Base-by-base conservation (phyloP, 1,284 basidiomycete species). In the Rhodotorula sp. region DNA sequence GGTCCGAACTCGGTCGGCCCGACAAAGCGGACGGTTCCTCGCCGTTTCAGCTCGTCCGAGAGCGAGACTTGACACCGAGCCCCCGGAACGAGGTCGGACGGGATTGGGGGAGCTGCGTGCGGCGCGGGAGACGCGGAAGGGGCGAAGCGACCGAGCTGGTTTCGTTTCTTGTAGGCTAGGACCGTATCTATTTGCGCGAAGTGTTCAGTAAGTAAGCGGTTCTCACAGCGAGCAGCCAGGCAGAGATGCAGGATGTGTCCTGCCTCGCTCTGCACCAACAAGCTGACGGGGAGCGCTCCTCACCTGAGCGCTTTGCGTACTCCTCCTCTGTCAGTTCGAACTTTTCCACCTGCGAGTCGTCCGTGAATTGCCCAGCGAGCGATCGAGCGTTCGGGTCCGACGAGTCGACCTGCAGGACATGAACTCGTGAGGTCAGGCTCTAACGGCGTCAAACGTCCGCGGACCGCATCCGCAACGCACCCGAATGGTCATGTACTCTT, bases 141-240 rank as follows among this genome's bases (percentile, higher is more conserved):
- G 70, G 90, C 92, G 80, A 97, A 99, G 18, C 94, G 88, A 1
- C 96, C 96, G 43, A 99, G 87, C 82, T 92, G 91, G 83, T 96
- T 85, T 3, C 87, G 85, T 81, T 94, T 90, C 79, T 98, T 94
- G 84, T 92, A 97, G 1, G 91, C 89, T 23, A 93, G 86, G 18
- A 98, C 91, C 20, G 92, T 91, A 80, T 97, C 96, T 93, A 21
- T 43, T 20, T 52, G 8, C 34, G 43, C 31, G 43, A 15, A 10
- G 47, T 49, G 31, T 57, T 52, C 46, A 48, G 65, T 43, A 5
- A 3, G 29, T 12, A 8, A 56, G 21, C 10, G 52, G 5, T 34
- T 34, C 34, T 34, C 34, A 7, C 34, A 34, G 8, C 34, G 34
- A 8, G 1, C 4, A 26, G 39, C 39, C 39, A 0, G 20, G 29